phyloP scores from a whole-genome alignment of 208 protist genomes.

The Trypanosoma caninum region DNA sequence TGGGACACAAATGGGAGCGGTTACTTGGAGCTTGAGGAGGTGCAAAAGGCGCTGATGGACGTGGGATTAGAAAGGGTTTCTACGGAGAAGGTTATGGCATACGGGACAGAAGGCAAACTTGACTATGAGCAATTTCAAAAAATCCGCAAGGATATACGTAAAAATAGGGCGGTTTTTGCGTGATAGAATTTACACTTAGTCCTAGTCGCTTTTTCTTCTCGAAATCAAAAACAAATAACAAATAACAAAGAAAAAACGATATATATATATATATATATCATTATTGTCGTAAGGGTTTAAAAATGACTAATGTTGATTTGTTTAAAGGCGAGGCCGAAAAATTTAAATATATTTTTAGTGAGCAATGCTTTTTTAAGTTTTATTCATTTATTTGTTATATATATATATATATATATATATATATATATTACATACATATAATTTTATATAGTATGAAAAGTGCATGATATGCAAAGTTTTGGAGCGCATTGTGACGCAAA shows the following conservation, averaged over 20 bases:
- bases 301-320: too few species aligned
- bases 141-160: slow-evolving; percentile 60
- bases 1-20: slow-evolving; percentile 77
- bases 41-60: slow-evolving; percentile 53
- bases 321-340: background rate
- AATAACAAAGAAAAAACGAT: too few species aligned
- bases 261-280: too few species aligned
- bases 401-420: background rate
- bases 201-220: too few species aligned
- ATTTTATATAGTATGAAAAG: slow-evolving; percentile 17
- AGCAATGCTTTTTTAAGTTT: background rate
- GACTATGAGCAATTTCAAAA: slow-evolving; percentile 76
- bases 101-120: slow-evolving; percentile 50
- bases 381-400: background rate
- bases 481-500: slow-evolving; percentile 58
- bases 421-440: slow-evolving; percentile 8
- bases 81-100: slow-evolving; percentile 50
- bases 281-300: too few species aligned
- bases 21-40: slow-evolving; percentile 64
- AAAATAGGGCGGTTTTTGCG: slow-evolving; percentile 67
- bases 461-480: slow-evolving; percentile 80
- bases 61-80: slow-evolving; percentile 48
- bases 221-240: too few species aligned
- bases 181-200: too few species aligned
- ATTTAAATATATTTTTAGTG: background rate